Evolutionary conservation across 2,329 filamentous ascomycete genomes (phyloP).

Genomic region (Scytalidium sp.): DNA sequence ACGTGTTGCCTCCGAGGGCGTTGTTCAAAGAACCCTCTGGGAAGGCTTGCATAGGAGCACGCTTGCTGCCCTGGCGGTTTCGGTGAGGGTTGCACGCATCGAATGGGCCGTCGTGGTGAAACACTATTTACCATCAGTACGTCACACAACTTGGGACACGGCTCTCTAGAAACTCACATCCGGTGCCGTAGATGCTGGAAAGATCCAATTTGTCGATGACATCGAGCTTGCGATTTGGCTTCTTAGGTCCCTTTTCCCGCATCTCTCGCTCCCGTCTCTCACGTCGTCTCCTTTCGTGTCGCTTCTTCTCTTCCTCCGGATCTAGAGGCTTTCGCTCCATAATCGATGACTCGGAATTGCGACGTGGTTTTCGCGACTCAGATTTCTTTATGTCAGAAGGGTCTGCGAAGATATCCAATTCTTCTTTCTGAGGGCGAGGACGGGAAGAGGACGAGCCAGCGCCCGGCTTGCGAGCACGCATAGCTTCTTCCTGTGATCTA

Average conservation of each 20-base stretch:
- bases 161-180: conserved; percentile 58
- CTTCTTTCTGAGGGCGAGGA: conserved; percentile 14
- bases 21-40: conserved; percentile 92
- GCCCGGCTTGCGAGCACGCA: conserved; percentile 45
- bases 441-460: conserved; percentile 33
- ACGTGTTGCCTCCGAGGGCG: conserved; percentile 78
- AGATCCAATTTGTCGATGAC: conserved; percentile 96
- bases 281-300: conserved; percentile 50
- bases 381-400: conserved; percentile 32
- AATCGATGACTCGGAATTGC: conserved; percentile 79
- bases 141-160: background rate
- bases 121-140: conserved; percentile 55
- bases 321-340: conserved; percentile 53
- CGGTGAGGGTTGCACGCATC: conserved; percentile 94
- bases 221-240: conserved; percentile 56
- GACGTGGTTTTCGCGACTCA: conserved; percentile 53
- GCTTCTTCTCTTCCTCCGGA: conserved; percentile 58
- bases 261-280: conserved; percentile 35
- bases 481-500: conserved; percentile 65
- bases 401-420: conserved; percentile 29
- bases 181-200: conserved; percentile 91
- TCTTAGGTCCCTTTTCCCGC: conserved; percentile 34
- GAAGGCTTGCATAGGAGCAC: conserved; percentile 95
- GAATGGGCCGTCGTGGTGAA: conserved; percentile 96
- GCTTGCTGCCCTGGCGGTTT: conserved; percentile 77